These are phyloP conservation scores for Scheffersomyces stipitis DNA, from an alignment of 805 yeast species.

Conservation along the genomic window DNA sequence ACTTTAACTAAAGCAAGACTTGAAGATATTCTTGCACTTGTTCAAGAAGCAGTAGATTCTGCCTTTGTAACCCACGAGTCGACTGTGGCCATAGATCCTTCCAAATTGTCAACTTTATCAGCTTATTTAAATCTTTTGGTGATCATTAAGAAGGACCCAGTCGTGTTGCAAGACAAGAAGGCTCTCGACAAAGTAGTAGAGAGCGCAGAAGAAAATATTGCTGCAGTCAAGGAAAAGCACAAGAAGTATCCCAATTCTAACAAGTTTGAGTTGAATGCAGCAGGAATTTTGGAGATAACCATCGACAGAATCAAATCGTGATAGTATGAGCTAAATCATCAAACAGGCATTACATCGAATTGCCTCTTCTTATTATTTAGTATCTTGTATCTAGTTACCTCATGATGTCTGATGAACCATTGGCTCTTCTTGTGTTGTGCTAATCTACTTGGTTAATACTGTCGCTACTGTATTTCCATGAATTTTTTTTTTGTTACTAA, in stretches of 20 bases:
- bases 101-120: slow-evolving; percentile 44
- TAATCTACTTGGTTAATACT: too few species aligned
- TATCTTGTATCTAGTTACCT: too few species aligned
- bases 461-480: not conserved
- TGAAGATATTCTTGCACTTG: slow-evolving; percentile 42
- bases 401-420: too few species aligned
- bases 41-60: slow-evolving; percentile 21
- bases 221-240: slow-evolving; percentile 15
- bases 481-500: too few species aligned
- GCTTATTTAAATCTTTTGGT: slow-evolving; percentile 58
- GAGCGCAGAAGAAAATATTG: slow-evolving; percentile 14
- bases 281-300: slow-evolving; percentile 33
- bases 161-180: slow-evolving; percentile 12
- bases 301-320: slow-evolving; percentile 28
- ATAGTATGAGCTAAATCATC: too few species aligned
- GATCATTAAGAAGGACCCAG: slow-evolving; percentile 24
- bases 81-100: slow-evolving; percentile 18
- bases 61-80: slow-evolving; percentile 13
- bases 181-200: slow-evolving; percentile 14
- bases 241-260: slow-evolving; percentile 11
- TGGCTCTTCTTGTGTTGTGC: too few species aligned
- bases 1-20: slow-evolving; percentile 42
- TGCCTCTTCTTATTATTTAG: too few species aligned
- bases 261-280: slow-evolving; percentile 26
- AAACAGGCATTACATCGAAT: too few species aligned